A percentile compares a stretch with the other conserved stretches of the same genome.
Evolutionary conservation across 306 rosid species (phyloP).

Genomic region (Luffa acutangula): DNA sequence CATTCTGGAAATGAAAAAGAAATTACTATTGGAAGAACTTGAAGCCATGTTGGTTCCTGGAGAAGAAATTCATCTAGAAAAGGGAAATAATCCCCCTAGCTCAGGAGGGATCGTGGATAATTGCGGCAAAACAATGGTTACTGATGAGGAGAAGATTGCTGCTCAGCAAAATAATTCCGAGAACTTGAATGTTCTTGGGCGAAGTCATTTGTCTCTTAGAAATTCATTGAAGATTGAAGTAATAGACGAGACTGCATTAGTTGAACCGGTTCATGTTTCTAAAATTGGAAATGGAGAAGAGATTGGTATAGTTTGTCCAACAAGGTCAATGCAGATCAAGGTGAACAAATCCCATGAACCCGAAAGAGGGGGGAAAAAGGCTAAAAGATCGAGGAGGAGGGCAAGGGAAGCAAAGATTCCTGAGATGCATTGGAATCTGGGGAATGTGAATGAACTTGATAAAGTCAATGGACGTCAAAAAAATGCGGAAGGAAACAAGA

Average conservation of each 20-base stretch:
- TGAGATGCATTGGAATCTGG: slow-evolving; percentile 7
- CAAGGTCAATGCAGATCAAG: slow-evolving; percentile 13
- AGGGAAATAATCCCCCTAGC: background rate
- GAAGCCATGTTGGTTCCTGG: slow-evolving; percentile 37
- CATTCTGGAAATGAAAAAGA: slow-evolving; percentile 39
- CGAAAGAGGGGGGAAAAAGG: slow-evolving; percentile 20
- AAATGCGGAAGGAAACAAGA: slow-evolving; percentile 20
- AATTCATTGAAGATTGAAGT: slow-evolving; percentile 44
- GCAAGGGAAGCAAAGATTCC: slow-evolving; percentile 12
- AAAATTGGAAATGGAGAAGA: slow-evolving; percentile 13
- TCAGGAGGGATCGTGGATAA: background rate
- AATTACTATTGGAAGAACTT: slow-evolving; percentile 36
- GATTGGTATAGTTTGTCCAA: background rate
- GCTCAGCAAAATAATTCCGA: background rate
- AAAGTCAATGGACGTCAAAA: slow-evolving; percentile 1
- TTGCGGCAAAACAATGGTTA: background rate
- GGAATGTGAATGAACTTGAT: background rate
- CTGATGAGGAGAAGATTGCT: slow-evolving; percentile 6
- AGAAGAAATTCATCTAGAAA: slow-evolving; percentile 10
- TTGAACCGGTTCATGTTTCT: slow-evolving; percentile 21
- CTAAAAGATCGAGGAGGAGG: slow-evolving; percentile 24
- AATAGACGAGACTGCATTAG: slow-evolving; percentile 76
- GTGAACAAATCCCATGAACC: slow-evolving; percentile 2
- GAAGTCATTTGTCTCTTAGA: slow-evolving; percentile 5
- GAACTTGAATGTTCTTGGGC: background rate